Evolutionary conservation across 108 stramenopile species (phyloP), one percentile per base, ranked within the genome.

Genomic region (Skeletonema marinoi): DNA sequence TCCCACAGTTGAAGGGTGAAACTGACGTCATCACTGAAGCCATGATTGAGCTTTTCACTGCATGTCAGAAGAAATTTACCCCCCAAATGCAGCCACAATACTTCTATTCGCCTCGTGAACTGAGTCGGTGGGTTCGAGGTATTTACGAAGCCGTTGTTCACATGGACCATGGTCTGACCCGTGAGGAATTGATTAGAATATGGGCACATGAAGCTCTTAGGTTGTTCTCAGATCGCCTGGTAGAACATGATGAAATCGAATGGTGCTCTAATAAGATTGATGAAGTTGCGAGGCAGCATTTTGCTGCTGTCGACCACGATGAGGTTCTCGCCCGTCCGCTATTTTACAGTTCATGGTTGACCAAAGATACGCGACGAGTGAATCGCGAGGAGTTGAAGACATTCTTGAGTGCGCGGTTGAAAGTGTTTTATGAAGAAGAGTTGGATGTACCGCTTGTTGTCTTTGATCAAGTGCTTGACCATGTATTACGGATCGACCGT

Each of bases 361-460:
- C 90, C 60, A 96, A 94, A 75, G 91, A 95, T 50, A 98, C 98
- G 58, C 75, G 86, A n/a, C 81, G 87, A 31, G 96, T 97, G 11
- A 86, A 78, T 50, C 70, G 86, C 60, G 87, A 92, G 7, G 96
- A 93, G 44, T 83, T 99, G 33, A 91, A 93, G 48, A 81, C 81
- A 17, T 98, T 98, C 82, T 81, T 98, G 19, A 75, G 69, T 60
- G 98, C 98, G 6, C 78, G 98, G 32, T 78, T 99, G 65, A 82
- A 88, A 13, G 95, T 98, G 13, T 99, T 99, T 81, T 97, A 98
- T 73, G 99, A 99, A 74, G 99, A 99, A 75, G 98, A 96, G 78
- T 86, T 98, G 19, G 98, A 98, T 68, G 98, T 98, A 14, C 97
- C 97, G 7, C 82, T 99, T 3, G 98, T 99, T 39, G 86, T 98